These are phyloP conservation scores for Leccinum rimulosum DNA, from an alignment of 768 basidiomycete species.

Conservation along the genomic window DNA sequence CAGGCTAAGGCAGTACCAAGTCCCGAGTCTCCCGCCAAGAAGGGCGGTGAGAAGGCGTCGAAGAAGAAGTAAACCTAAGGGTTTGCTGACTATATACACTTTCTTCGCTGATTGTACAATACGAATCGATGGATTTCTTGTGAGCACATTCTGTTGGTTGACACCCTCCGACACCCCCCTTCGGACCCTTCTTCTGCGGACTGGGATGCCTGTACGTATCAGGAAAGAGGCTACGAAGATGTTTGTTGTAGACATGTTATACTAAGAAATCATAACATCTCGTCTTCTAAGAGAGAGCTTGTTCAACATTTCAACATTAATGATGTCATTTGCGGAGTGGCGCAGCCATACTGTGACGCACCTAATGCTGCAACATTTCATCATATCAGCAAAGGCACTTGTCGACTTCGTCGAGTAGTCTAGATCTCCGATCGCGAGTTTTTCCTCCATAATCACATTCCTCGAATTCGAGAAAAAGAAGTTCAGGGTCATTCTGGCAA, in stretches of 20 bases:
- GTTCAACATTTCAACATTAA: not conserved
- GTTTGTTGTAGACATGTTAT: slow-evolving; percentile 7
- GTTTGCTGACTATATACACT: not conserved
- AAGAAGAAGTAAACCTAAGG: slow-evolving; percentile 30
- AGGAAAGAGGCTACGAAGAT: not conserved
- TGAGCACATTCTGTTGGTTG: slow-evolving; percentile 1
- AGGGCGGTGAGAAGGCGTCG: slow-evolving; percentile 22
- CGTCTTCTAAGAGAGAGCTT: not conserved
- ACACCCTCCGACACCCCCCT: not conserved
- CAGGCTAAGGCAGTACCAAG: slow-evolving; percentile 22
- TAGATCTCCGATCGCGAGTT: not conserved
- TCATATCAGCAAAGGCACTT: not conserved
- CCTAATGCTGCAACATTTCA: not conserved
- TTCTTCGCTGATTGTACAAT: slow-evolving; percentile 3
- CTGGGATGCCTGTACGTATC: slow-evolving; percentile 1
- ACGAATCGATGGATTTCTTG: slow-evolving; percentile 1
- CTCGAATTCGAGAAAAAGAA: not conserved
- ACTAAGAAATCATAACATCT: not conserved
- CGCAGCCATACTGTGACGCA: not conserved
- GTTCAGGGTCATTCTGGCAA: not conserved
- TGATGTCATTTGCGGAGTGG: not conserved
- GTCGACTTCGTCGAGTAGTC: not conserved
- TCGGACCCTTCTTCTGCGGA: not conserved
- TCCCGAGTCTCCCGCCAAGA: slow-evolving; percentile 31
- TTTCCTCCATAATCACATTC: not conserved